These are phyloP conservation scores for Thyridium curvatum DNA, from an alignment of 2,329 filamentous ascomycete species.

Conservation along the genomic window DNA sequence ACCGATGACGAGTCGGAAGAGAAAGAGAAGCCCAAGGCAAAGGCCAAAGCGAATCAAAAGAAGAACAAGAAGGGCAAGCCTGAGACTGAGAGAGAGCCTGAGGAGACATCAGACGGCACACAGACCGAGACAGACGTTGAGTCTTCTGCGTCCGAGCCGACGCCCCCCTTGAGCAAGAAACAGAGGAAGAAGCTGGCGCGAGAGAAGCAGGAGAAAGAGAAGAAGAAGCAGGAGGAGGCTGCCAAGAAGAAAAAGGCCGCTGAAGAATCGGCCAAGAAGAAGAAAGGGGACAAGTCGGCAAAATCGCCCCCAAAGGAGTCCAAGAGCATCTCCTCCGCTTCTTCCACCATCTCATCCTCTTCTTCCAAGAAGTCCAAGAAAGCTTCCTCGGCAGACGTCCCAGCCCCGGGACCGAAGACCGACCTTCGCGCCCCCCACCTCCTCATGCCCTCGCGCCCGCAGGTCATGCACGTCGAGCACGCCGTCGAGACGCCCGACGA, in stretches of 20 bases:
- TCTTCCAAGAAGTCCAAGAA: conserved; percentile 7
- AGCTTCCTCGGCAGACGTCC: no score
- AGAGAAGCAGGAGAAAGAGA: no score
- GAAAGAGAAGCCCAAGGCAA: conserved; percentile 4
- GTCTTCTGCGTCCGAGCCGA: no score
- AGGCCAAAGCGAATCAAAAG: neutral
- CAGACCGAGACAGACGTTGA: no score
- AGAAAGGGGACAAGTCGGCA: neutral
- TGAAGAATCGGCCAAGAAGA: conserved; percentile 2
- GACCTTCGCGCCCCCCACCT: conserved; percentile 33
- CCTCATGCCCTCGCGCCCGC: conserved; percentile 39
- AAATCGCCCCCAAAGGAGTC: neutral
- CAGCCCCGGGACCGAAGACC: conserved; percentile 8
- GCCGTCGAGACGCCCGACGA: conserved; percentile 45
- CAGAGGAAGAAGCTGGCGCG: no score
- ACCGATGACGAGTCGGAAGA: conserved; percentile 12
- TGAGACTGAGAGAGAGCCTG: no score
- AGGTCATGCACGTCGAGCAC: conserved; percentile 49
- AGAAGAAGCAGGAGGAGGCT: neutral
- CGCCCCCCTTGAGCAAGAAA: no score
- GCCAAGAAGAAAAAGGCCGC: conserved; percentile 3
- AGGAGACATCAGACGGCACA: no score
- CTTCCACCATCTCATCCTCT: no score
- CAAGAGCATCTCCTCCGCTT: no score
- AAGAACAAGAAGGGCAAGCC: neutral